Evolutionary conservation across 345 rosid species (phyloP).

Genomic region (Arabis hirsuta): DNA sequence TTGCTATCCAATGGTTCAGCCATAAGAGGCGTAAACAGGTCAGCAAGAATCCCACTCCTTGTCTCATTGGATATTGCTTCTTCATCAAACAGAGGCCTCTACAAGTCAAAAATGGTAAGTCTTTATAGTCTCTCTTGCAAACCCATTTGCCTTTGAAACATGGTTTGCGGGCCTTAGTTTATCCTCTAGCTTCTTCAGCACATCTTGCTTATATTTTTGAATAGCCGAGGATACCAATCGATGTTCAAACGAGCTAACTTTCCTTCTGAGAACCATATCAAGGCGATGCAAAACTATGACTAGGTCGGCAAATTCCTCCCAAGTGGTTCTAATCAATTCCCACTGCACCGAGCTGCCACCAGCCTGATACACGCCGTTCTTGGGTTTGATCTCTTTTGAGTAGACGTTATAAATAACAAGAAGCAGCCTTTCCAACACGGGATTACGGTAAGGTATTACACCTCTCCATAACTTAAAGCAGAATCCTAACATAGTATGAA

Average conservation of each 20-base stretch:
- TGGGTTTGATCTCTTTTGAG: too few species aligned
- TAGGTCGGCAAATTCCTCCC: neutral
- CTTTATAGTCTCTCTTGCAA: too few species aligned
- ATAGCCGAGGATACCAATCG: neutral
- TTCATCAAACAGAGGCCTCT: too few species aligned
- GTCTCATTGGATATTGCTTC: neutral
- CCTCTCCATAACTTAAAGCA: neutral
- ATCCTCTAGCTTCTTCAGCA: neutral
- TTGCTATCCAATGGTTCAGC: neutral
- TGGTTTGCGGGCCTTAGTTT: neutral
- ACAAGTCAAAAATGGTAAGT: too few species aligned
- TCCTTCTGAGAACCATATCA: neutral
- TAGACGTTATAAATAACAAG: too few species aligned
- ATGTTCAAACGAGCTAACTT: neutral
- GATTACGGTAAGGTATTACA: neutral
- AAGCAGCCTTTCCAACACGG: neutral
- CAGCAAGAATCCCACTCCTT: neutral
- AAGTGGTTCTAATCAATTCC: conserved; percentile 1
- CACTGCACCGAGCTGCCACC: neutral
- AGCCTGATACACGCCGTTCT: neutral
- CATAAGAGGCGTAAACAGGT: neutral
- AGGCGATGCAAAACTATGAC: neutral
- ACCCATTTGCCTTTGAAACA: neutral
- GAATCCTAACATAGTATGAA: neutral
- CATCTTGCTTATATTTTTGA: neutral